These are phyloP conservation scores for Aspergillus cavernicola DNA, from an alignment of 495 filamentous ascomycete species.

Conservation along the genomic window DNA sequence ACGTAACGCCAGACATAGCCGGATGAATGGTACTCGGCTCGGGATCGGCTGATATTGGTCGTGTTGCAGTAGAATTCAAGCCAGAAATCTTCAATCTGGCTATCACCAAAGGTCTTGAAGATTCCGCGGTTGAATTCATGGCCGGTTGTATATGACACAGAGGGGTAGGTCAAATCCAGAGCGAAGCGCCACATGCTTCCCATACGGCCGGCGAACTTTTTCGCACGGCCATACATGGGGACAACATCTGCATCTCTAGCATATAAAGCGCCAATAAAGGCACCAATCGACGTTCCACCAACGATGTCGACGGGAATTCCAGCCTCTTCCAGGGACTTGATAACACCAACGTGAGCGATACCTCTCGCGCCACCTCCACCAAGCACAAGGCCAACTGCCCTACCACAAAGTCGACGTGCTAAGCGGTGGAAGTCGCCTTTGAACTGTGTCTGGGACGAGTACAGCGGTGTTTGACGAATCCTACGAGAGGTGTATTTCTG, in stretches of 20 bases:
- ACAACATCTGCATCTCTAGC: conserved; percentile 95
- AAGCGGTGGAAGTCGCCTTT: conserved; percentile 96
- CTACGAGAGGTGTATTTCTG: conserved; percentile 93
- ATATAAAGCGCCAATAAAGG: conserved; percentile 93
- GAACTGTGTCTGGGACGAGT: conserved; percentile 85
- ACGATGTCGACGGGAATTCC: conserved; percentile 96
- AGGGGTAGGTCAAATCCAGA: conserved; percentile 91
- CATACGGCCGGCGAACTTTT: conserved; percentile 97
- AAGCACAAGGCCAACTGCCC: conserved; percentile 89
- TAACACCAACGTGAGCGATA: conserved; percentile 87
- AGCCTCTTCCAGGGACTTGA: conserved; percentile 91
- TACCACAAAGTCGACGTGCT: conserved; percentile 85
- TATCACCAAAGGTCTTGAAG: conserved; percentile 95
- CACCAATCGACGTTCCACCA: conserved; percentile 95
- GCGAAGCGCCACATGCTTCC: conserved; percentile 96
- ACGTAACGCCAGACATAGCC: conserved; percentile 98
- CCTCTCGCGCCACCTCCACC: conserved; percentile 92
- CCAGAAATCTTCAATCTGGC: conserved; percentile 99
- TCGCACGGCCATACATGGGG: conserved; percentile 91
- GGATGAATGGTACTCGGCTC: conserved; percentile 85
- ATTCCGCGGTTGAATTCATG: conserved; percentile 99
- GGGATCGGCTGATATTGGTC: conserved; percentile 90
- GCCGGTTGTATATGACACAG: conserved; percentile 91
- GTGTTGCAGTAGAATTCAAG: conserved; percentile 99
- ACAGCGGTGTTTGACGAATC: conserved; percentile 80